These are phyloP conservation scores for Trametes cingulata DNA, from an alignment of 768 basidiomycete species.

Conservation along the genomic window DNA sequence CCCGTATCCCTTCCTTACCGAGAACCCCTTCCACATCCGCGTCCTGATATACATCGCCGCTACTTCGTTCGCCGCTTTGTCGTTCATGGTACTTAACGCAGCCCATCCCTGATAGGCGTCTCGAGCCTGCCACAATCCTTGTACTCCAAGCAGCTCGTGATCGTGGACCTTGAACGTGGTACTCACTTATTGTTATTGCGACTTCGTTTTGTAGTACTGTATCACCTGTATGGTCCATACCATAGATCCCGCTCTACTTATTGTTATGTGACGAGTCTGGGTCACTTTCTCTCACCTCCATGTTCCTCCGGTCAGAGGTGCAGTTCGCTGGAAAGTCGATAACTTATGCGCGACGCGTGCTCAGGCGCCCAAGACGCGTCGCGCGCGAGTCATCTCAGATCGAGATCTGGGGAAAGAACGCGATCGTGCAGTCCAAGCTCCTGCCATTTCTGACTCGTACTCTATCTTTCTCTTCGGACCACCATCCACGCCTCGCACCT, in stretches of 20 bases:
- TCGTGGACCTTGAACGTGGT: no score
- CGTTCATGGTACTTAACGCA: slow-evolving; percentile 60
- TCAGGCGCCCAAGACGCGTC: slow-evolving; percentile 6
- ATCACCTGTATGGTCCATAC: no score
- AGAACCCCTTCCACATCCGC: slow-evolving; percentile 52
- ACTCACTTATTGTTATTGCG: no score
- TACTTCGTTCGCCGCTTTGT: slow-evolving; percentile 50
- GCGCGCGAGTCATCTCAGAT: slow-evolving; percentile 4
- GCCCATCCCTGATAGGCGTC: slow-evolving; percentile 41
- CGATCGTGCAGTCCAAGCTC: background rate
- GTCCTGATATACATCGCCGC: slow-evolving; percentile 60
- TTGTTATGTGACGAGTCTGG: background rate
- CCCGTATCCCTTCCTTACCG: slow-evolving; percentile 82
- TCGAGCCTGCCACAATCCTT: no score
- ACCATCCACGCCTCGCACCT: background rate
- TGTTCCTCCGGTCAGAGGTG: background rate
- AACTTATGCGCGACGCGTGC: no score
- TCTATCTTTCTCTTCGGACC: slow-evolving; percentile 36
- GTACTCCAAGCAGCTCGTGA: no score
- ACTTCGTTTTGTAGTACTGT: no score
- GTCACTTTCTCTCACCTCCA: no score
- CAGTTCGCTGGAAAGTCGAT: background rate
- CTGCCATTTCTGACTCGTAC: slow-evolving; percentile 3
- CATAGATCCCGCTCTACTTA: background rate
- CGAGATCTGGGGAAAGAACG: slow-evolving; percentile 1